Conservation (phyloP, 345 rosid genomes). For the Abelmoschus esculentus region DNA sequence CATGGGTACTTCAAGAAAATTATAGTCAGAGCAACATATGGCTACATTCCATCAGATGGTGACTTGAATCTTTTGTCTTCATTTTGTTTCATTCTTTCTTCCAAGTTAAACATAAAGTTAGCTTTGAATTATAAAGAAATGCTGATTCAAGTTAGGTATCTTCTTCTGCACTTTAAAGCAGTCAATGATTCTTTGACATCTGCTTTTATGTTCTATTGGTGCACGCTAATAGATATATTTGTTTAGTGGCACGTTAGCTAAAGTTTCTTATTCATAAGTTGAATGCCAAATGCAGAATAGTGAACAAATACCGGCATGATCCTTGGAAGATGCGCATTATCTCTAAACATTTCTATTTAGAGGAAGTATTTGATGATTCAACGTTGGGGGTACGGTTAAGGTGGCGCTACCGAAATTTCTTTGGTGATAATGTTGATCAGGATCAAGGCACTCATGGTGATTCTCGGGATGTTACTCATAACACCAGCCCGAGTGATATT, state of each 20-base stretch:
- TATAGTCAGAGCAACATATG: neutral
- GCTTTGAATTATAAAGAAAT: neutral
- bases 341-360: constrained; percentile 60
- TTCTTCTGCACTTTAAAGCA: neutral
- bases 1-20: neutral
- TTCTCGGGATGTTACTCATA: constrained; percentile 13
- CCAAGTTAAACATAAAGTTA: neutral
- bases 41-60: neutral
- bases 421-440: constrained; percentile 27
- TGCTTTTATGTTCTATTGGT: neutral
- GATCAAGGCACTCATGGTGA: constrained; percentile 23
- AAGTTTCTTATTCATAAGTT: constrained; percentile 12
- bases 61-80: neutral
- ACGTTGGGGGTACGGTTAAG: constrained; percentile 47
- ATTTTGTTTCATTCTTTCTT: neutral
- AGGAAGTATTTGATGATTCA: constrained; percentile 70
- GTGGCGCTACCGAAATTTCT: constrained; percentile 67
- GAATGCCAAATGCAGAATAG: constrained; percentile 37
- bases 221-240: neutral
- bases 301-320: constrained; percentile 43
- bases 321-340: constrained; percentile 43
- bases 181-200: neutral
- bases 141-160: neutral
- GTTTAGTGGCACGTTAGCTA: neutral
- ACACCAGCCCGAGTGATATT: constrained; percentile 3